Evolutionary conservation across 352 stramenopile species (phyloP), one percentile per base, ranked within the genome.

Genomic region (Pythium biforme): DNA sequence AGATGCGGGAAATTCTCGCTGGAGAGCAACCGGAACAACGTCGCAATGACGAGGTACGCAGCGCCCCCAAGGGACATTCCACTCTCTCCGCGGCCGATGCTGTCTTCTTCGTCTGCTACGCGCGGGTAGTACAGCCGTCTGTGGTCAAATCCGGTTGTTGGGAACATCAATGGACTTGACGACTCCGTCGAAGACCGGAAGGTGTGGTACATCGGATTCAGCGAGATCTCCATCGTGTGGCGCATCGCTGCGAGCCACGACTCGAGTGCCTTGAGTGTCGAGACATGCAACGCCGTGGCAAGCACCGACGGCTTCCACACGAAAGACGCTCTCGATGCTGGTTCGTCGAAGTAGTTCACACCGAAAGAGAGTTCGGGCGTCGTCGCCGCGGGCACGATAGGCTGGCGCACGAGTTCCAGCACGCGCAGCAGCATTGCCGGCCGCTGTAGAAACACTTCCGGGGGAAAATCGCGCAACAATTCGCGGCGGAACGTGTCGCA

Each of bases 271-370:
- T 81, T 81, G 29, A 90, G 51, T n/a, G 72, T 76, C 4, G 83
- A 77, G 51, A 92, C 74, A 15, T 81, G 69, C n/a, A 88, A 71
- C 0, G 78, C 80, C 4, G 74, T 70, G 0, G 75, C 68, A 14
- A 77, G 33, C 27, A 82, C 80, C 17, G 76, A 73, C 19, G 66
- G 73, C 55, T 89, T 92, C 56, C 50, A 72, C 14, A 72, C 68
- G 31, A 79, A 92, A 3, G 65, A 72, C 9, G 68, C 81, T 10
- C 65, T 6, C 17, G 64, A 77, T 17, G 67, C 23, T 19, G 86
- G 59, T 9, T 87, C 73, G 45, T 90, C 78, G 62, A 92, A 92
- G 64, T 92, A 92, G 52, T 90, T 90, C 2, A 86, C 79, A 2
- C 83, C 83, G 43, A 79, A 72, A 15, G 74, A 73, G 0, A 66